phyloP scores from a whole-genome alignment of 768 basidiomycete genomes.

The Boletus bicolor region DNA sequence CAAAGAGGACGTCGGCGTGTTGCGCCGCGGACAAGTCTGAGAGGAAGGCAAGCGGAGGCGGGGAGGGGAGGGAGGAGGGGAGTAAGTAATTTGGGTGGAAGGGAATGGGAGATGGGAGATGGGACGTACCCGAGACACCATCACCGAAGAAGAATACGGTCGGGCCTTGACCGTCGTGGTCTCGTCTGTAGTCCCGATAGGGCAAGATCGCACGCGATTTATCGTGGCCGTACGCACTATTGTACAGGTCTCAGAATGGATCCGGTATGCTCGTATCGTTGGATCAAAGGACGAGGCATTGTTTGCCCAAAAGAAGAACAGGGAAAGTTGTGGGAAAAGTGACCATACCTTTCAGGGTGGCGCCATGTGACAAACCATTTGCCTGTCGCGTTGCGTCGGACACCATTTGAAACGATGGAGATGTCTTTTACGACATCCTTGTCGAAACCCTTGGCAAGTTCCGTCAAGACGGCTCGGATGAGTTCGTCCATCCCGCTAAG shows the following conservation, averaged over 20 bases:
- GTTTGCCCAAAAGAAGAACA: background rate
- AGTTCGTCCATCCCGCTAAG: slow-evolving; percentile 87
- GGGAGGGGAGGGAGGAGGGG: too few species aligned
- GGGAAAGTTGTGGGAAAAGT: background rate
- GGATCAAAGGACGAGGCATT: background rate
- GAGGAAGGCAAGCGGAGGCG: too few species aligned
- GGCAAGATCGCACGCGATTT: slow-evolving; percentile 94
- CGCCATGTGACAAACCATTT: slow-evolving; percentile 82
- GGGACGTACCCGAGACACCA: slow-evolving; percentile 80
- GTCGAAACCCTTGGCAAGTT: slow-evolving; percentile 53
- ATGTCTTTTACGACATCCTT: slow-evolving; percentile 70
- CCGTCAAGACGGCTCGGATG: slow-evolving; percentile 85
- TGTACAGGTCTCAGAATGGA: background rate
- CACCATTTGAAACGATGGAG: slow-evolving; percentile 93
- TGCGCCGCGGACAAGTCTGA: slow-evolving; percentile 88
- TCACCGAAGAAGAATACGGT: slow-evolving; percentile 96
- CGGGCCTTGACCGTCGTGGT: slow-evolving; percentile 40
- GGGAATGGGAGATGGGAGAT: background rate
- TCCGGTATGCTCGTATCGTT: background rate
- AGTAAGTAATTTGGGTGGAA: background rate
- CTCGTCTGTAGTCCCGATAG: slow-evolving; percentile 52
- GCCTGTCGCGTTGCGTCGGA: slow-evolving; percentile 56
- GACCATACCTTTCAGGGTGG: slow-evolving; percentile 77
- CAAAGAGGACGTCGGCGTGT: slow-evolving; percentile 93
- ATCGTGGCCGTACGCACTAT: slow-evolving; percentile 85